Evolutionary conservation across 2,329 filamentous ascomycete species (phyloP).

Genomic region (Intubia oerlemansii): DNA sequence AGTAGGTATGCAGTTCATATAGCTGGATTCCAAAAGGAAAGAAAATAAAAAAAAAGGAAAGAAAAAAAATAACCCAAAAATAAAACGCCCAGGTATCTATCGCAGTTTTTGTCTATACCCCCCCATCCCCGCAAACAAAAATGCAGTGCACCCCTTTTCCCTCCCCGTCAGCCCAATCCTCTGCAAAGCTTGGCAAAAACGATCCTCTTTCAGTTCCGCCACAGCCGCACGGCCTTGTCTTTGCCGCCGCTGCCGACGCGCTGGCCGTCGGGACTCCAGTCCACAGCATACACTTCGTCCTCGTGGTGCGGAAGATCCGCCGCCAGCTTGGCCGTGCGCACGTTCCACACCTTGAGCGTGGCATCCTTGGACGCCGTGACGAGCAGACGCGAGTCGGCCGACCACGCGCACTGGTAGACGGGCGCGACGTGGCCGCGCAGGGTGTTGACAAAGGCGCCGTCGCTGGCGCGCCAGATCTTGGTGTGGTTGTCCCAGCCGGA

Average conservation of each 20-base stretch:
- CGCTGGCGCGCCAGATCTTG: slow-evolving; percentile 68
- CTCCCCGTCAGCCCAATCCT: too few relatives aligned
- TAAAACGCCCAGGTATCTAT: too few relatives aligned
- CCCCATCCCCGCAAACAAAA: too few relatives aligned
- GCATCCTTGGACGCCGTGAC: slow-evolving; percentile 83
- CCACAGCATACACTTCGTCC: slow-evolving; percentile 84
- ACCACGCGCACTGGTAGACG: slow-evolving; percentile 85
- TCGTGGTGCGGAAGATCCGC: slow-evolving; percentile 71
- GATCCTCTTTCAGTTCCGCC: slow-evolving; percentile 46
- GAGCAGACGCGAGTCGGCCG: slow-evolving; percentile 71
- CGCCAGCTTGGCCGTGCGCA: slow-evolving; percentile 61
- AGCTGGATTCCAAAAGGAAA: too few relatives aligned
- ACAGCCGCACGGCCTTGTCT: slow-evolving; percentile 57
- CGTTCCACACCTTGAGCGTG: slow-evolving; percentile 88
- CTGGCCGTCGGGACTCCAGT: slow-evolving; percentile 84
- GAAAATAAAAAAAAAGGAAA: too few relatives aligned
- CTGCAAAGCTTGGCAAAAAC: too few relatives aligned
- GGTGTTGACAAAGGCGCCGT: slow-evolving; percentile 64
- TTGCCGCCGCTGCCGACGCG: slow-evolving; percentile 81
- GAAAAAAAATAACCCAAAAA: too few relatives aligned
- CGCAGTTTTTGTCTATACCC: too few relatives aligned
- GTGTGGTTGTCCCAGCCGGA: slow-evolving; percentile 88
- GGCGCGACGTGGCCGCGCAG: slow-evolving; percentile 74
- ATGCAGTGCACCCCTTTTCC: too few relatives aligned
- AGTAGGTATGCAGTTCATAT: too few relatives aligned